Percentiles rank a stretch among this genome's conserved stretches.
These are phyloP conservation scores for Alternaria sp. DNA, from an alignment of 2,329 filamentous ascomycete genomes.

Conservation along the genomic window DNA sequence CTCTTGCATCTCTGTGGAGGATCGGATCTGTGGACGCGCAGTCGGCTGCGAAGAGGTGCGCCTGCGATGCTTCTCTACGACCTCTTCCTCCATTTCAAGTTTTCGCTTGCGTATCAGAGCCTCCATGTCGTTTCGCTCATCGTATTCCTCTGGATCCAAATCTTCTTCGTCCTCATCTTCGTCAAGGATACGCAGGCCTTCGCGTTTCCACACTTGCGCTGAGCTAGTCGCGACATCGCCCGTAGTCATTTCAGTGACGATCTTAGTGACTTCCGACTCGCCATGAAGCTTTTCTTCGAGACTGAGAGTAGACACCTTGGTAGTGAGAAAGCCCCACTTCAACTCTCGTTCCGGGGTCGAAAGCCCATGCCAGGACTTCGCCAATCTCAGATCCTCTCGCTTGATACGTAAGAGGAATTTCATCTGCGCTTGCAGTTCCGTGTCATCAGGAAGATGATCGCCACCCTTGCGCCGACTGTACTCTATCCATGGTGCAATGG, in stretches of 20 bases:
- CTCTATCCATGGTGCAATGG: conserved; percentile 56
- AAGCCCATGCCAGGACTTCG: conserved; percentile 50
- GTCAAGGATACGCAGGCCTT: conserved; percentile 55
- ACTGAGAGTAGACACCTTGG: conserved; percentile 46
- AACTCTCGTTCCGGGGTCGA: conserved; percentile 51
- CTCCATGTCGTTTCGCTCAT: conserved; percentile 40
- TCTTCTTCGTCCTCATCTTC: conserved; percentile 48
- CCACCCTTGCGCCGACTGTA: conserved; percentile 25
- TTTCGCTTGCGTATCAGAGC: conserved; percentile 49
- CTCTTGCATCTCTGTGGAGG: background rate
- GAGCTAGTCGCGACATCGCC: conserved; percentile 49
- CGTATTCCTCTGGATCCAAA: conserved; percentile 21
- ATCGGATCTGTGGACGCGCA: background rate
- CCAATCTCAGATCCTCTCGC: conserved; percentile 36
- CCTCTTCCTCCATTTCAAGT: conserved; percentile 27
- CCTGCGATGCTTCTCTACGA: background rate
- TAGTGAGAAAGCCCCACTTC: conserved; percentile 57
- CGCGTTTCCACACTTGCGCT: conserved; percentile 55
- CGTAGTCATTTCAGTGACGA: conserved; percentile 43
- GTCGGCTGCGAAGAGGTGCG: background rate
- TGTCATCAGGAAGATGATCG: conserved; percentile 11
- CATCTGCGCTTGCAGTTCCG: conserved; percentile 39
- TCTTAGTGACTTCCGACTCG: conserved; percentile 46
- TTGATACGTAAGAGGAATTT: conserved; percentile 45
- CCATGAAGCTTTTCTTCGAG: conserved; percentile 50